phyloP scores from a whole-genome alignment of 2,329 filamentous ascomycete genomes.

The Malbranchea cinnamomea region DNA sequence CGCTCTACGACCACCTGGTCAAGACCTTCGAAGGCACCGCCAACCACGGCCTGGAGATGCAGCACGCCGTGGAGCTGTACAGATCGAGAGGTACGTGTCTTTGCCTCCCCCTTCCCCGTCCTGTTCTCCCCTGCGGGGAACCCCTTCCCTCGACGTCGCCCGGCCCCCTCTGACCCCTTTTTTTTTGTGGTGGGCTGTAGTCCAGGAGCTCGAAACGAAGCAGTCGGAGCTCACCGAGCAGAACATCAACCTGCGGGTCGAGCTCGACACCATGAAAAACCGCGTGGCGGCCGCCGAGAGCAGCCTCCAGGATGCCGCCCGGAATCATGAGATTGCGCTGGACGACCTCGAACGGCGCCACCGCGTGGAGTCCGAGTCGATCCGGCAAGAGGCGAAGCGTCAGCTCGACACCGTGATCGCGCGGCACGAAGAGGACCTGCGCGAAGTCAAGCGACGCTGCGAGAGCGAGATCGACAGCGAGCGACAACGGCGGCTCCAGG shows the following conservation, averaged over 20 bases:
- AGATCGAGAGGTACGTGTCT: conserved; percentile 55
- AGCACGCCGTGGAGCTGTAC: conserved; percentile 58
- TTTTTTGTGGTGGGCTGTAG: no score
- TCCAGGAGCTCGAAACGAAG: conserved; percentile 41
- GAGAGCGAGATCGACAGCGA: conserved; percentile 55
- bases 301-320: conserved; percentile 36
- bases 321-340: conserved; percentile 36
- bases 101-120: no score
- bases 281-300: conserved; percentile 35
- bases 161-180: no score
- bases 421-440: conserved; percentile 53
- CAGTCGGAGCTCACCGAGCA: conserved; percentile 34
- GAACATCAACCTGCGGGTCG: conserved; percentile 46
- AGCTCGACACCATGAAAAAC: conserved; percentile 48
- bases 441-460: conserved; percentile 47
- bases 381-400: conserved; percentile 29
- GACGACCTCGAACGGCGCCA: conserved; percentile 40
- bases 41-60: conserved; percentile 51
- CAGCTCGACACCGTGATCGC: conserved; percentile 45
- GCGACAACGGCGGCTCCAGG: conserved; percentile 40
- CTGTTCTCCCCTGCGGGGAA: no score
- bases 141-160: no score
- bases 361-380: conserved; percentile 27
- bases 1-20: conserved; percentile 55
- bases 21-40: conserved; percentile 56